Evolutionary conservation across 208 protist genomes (phyloP).

Genomic region (Acanthamoeba castellanii): DNA sequence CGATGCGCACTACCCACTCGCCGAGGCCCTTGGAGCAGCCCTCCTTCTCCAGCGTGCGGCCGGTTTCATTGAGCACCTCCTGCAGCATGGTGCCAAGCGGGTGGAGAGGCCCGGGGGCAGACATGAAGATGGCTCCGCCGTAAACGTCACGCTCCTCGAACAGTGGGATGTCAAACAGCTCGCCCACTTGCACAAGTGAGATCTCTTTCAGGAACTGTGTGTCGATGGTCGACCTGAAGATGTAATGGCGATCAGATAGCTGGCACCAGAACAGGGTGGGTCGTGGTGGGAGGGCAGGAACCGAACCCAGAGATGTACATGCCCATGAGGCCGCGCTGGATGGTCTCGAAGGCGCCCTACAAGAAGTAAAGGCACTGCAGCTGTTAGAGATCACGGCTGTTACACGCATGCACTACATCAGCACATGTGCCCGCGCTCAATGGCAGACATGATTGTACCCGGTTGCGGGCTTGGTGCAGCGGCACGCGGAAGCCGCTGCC

Average conservation of each 20-base stretch:
- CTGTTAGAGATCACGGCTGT: neutral
- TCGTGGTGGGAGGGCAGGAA: neutral
- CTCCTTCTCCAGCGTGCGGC: neutral
- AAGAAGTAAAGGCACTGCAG: neutral
- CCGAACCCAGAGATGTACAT: slow-evolving; percentile 61
- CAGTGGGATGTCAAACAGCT: slow-evolving; percentile 72
- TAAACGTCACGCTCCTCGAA: slow-evolving; percentile 61
- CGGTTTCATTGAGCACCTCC: slow-evolving; percentile 31
- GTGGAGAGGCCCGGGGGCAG: neutral
- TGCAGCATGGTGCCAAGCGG: slow-evolving; percentile 34
- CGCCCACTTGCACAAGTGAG: slow-evolving; percentile 67
- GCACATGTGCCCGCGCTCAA: neutral
- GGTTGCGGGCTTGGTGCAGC: neutral
- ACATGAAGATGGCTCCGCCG: slow-evolving; percentile 46
- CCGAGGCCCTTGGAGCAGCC: neutral
- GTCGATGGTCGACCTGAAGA: neutral
- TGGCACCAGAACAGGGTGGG: neutral
- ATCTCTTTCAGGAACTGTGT: slow-evolving; percentile 70
- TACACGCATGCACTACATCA: neutral
- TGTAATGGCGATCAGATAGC: no score
- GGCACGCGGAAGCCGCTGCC: slow-evolving; percentile 63
- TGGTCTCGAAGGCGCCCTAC: slow-evolving; percentile 51
- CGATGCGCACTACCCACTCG: slow-evolving; percentile 19
- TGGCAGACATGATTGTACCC: neutral
- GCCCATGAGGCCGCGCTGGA: slow-evolving; percentile 43